These are phyloP conservation scores for Suaeda aralocaspica DNA, from an alignment of 148 eudicot genomes.

Conservation along the genomic window DNA sequence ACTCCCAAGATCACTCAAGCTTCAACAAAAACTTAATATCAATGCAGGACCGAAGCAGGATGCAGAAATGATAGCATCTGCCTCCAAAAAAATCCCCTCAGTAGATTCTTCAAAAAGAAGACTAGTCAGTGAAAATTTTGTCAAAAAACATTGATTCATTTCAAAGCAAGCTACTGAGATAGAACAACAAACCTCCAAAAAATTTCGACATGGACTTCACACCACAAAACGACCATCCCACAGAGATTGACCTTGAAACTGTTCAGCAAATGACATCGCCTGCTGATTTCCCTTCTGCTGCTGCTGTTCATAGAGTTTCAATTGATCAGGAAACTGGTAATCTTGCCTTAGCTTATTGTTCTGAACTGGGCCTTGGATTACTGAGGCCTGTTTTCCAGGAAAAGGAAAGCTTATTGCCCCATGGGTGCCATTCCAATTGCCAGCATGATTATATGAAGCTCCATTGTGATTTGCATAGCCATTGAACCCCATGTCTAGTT, in stretches of 20 bases:
- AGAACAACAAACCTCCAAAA: conserved; percentile 14
- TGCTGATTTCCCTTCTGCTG: conserved; percentile 56
- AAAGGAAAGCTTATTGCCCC: conserved; percentile 72
- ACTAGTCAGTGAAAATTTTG: conserved; percentile 1
- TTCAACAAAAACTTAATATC: conserved; percentile 61
- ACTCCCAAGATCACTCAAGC: conserved; percentile 64
- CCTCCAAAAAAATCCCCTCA: conserved; percentile 40
- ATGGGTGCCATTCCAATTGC: conserved; percentile 39
- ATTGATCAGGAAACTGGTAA: conserved; percentile 41
- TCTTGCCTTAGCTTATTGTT: conserved; percentile 51
- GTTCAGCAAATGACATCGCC: conserved; percentile 44
- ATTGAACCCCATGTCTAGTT: conserved; percentile 37
- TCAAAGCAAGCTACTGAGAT: neutral
- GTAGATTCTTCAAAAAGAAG: conserved; percentile 28
- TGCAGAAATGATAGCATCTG: conserved; percentile 55
- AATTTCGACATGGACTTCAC: conserved; percentile 48
- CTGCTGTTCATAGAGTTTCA: conserved; percentile 45
- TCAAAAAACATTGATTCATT: neutral
- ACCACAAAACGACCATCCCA: conserved; percentile 78
- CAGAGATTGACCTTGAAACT: conserved; percentile 71
- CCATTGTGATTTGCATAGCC: conserved; percentile 37
- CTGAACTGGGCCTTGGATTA: conserved; percentile 39
- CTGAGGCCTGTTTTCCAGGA: conserved; percentile 83
- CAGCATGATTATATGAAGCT: conserved; percentile 30
- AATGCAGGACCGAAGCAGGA: conserved; percentile 53